phyloP scores from a whole-genome alignment of 768 basidiomycete genomes.

The Serendipita vermifera region DNA sequence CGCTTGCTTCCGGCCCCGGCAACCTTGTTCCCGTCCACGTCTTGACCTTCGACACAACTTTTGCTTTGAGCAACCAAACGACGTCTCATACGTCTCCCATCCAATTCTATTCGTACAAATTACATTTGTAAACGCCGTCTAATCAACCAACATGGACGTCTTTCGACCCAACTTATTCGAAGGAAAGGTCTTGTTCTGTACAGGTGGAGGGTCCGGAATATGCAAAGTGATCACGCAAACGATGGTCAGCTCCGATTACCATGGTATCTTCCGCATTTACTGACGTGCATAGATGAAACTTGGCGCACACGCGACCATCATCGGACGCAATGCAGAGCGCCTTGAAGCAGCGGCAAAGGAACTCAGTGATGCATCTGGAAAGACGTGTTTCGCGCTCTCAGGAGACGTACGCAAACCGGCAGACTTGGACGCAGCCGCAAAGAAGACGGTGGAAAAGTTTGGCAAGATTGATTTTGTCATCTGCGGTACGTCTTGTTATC shows the following conservation, averaged over 20 bases:
- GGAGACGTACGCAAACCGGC: slow-evolving; percentile 76
- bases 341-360: slow-evolving; percentile 56
- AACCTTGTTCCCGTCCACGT: no score
- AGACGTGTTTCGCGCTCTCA: slow-evolving; percentile 53
- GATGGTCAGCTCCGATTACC: no score
- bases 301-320: not conserved
- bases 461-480: slow-evolving; percentile 92
- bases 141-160: no score
- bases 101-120: no score
- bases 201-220: slow-evolving; percentile 88
- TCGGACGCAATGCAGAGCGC: slow-evolving; percentile 46
- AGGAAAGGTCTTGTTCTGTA: slow-evolving; percentile 83
- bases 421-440: slow-evolving; percentile 60
- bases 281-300: slow-evolving; percentile 10
- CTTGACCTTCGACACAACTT: no score
- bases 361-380: slow-evolving; percentile 56
- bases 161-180: slow-evolving; percentile 77
- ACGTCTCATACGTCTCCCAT: no score
- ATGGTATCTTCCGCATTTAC: no score
- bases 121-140: no score
- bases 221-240: slow-evolving; percentile 81
- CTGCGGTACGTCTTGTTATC: slow-evolving; percentile 44
- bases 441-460: slow-evolving; percentile 57
- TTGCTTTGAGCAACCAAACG: no score
- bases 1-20: no score